Evolutionary conservation across 208 protist species (phyloP), one percentile per base, ranked within the genome.

Genomic region (Acanthamoeba healyi): DNA sequence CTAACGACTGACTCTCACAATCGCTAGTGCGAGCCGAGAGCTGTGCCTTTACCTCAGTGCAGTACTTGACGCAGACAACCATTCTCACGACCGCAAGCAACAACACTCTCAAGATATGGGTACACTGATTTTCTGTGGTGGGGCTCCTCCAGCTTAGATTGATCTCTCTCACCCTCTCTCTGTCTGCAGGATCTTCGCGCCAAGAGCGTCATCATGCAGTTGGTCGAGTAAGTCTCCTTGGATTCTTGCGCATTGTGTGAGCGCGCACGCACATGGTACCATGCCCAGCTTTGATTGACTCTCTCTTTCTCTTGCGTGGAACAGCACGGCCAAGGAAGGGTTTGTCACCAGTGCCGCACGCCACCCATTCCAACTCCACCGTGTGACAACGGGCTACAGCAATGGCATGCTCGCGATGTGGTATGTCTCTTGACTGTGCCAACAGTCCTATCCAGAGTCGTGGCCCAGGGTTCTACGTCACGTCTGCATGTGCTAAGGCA

Each of bases 101-200:
- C 29, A 72, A 72, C 63, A 72, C 63, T 9, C 12, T 72, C 10
- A 72, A 72, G 63, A 72, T 38, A 15, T 72, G 63, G 63, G 63
- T 72, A 72, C 19, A 58, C 51, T 24, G 19, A 58, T 19, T 24
- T 58, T 10, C 51, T 58, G 10, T 58, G 51, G 51, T 19, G 14
- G 14, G 19, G n/a, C n/a, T n/a, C n/a, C n/a, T n/a, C n/a, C n/a
- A n/a, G n/a, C n/a, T n/a, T n/a, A n/a, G n/a, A n/a, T n/a, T n/a
- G n/a, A n/a, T n/a, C n/a, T n/a, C n/a, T n/a, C n/a, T n/a, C n/a
- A n/a, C n/a, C n/a, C n/a, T n/a, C n/a, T n/a, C n/a, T n/a, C n/a
- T n/a, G n/a, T n/a, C n/a, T n/a, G n/a, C n/a, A n/a, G n/a, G n/a
- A n/a, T n/a, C n/a, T n/a, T n/a, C n/a, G n/a, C n/a, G n/a, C n/a